Evolutionary conservation across 176 grass and related monocot species (phyloP), one percentile per base, ranked within the genome.

Genomic region (Guadua angustifolia): DNA sequence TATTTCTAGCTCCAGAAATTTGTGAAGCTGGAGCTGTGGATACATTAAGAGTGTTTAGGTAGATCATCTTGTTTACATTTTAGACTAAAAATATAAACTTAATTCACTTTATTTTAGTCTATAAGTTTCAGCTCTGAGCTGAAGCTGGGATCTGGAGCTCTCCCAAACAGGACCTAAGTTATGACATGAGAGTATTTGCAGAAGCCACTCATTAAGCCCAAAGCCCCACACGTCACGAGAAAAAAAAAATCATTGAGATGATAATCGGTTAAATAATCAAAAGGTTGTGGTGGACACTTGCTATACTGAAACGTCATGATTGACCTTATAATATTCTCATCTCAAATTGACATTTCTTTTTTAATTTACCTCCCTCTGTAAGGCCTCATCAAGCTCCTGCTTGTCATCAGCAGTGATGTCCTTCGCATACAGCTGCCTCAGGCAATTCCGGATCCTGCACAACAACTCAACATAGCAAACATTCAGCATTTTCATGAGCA

Each of bases 341-440:
- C 24, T 63, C 24, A 86, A 87, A 29, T 53, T 58, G 52, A 32
- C 42, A 71, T 52, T 85, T 8, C 13, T 71, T 13, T 52, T 79
- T 14, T 47, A 50, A 51, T 47, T 74, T 92, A 92, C 96, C 96
- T 99, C 96, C 79, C 96, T 95, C 89, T 95, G 96, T 78, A 99
- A 93, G 88, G 91, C 85, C 85, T 99, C 96, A 79, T 95, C 96
- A 56, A 99, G 88, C 89, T 99, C 96, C 69, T 95, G 93, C 52
- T 99, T 95, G 50, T 95, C 96, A 83, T 99, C 93, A 71, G 89
- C 84, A 76, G 91, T 95, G 78, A 99, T 99, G 59, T 95, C 93
- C 87, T 99, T 99, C 22, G 85, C 89, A 88, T 86, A 92, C 53
- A 95, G 69, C 70, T 99, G 93, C 68, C 85, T 87, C 61, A 95